Conservation (phyloP, 2,329 filamentous ascomycete species). For the Botrytis squamosa region DNA sequence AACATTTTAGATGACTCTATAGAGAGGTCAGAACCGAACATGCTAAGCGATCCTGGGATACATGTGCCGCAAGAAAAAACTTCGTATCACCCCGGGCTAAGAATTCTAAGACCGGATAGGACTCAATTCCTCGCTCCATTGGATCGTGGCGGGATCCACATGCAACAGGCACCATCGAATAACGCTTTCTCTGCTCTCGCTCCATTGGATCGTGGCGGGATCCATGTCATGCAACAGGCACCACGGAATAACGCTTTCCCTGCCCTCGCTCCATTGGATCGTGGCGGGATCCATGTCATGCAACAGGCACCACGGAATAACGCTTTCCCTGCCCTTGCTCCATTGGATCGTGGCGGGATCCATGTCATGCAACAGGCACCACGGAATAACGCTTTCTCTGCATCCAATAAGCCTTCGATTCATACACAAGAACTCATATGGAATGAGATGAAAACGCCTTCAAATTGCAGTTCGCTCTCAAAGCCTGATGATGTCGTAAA, state of each 20-base stretch:
- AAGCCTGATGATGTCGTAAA: background rate
- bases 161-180: background rate
- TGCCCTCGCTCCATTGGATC: no score
- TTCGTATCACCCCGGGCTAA: background rate
- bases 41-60: background rate
- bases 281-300: background rate
- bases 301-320: background rate
- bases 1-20: background rate
- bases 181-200: background rate
- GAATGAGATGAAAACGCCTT: background rate
- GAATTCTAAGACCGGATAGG: background rate
- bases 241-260: background rate
- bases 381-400: background rate
- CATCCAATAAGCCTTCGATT: background rate
- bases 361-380: background rate
- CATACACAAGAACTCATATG: background rate
- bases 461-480: background rate
- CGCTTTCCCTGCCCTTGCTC: background rate
- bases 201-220: no score
- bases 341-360: background rate
- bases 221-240: background rate
- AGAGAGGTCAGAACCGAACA: background rate
- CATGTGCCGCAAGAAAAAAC: background rate
- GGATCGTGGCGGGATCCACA: background rate
- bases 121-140: background rate